Evolutionary conservation across 1,284 basidiomycete species (phyloP).

Genomic region (Waitea zeae): DNA sequence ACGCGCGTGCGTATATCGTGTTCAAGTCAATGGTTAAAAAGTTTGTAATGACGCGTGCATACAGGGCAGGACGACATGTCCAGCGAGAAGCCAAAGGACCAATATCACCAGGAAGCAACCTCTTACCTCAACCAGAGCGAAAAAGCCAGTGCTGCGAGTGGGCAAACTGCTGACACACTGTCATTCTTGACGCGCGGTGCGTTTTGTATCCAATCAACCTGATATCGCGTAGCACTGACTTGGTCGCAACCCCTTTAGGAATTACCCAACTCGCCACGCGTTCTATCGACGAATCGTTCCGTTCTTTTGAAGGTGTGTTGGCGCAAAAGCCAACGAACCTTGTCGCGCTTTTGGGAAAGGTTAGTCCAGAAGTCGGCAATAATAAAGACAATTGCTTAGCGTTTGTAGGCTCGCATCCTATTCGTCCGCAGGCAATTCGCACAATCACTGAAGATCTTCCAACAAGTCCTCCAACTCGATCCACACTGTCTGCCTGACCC

Average conservation of each 20-base stretch:
- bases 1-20: conserved; percentile 49
- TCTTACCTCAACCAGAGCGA: conserved; percentile 49
- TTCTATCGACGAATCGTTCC: conserved; percentile 61
- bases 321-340: conserved; percentile 67
- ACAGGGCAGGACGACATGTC: conserved; percentile 54
- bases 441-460: conserved; percentile 72
- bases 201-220: conserved; percentile 9
- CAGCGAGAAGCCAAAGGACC: conserved; percentile 46
- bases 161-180: conserved; percentile 35
- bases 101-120: conserved; percentile 53
- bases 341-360: conserved; percentile 66
- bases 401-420: conserved; percentile 71
- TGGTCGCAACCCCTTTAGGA: conserved; percentile 29
- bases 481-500: conserved; percentile 78
- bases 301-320: conserved; percentile 73
- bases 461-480: conserved; percentile 61
- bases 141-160: conserved; percentile 28
- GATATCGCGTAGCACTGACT: conserved; percentile 5
- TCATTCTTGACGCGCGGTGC: conserved; percentile 55
- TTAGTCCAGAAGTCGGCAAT: conserved; percentile 17
- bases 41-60: too few relatives aligned
- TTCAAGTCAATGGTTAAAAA: too few relatives aligned
- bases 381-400: conserved; percentile 16
- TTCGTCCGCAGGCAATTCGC: conserved; percentile 64
- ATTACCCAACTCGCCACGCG: conserved; percentile 70